These are phyloP conservation scores for Cercospora janseana DNA, from an alignment of 2,329 filamentous ascomycete species.

Conservation along the genomic window DNA sequence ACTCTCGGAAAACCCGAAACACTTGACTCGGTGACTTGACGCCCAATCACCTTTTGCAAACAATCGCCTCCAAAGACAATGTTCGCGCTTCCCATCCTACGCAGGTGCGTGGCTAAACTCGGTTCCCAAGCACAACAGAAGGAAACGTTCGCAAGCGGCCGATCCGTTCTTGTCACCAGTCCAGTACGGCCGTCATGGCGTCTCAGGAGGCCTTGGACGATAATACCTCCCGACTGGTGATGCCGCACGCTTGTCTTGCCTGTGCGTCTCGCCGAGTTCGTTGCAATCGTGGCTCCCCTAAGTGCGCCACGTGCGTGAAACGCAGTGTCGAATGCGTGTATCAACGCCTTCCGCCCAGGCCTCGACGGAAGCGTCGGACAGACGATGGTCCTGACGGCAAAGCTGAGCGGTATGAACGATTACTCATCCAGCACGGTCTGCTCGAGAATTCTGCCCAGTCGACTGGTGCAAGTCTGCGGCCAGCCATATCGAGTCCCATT, in stretches of 20 bases:
- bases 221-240: background rate
- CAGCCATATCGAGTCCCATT: background rate
- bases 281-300: background rate
- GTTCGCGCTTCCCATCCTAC: no score
- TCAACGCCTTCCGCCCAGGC: conserved; percentile 36
- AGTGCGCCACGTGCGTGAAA: conserved; percentile 6
- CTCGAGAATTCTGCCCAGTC: conserved; percentile 16
- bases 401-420: conserved; percentile 40
- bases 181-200: background rate
- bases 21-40: no score
- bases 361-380: conserved; percentile 37
- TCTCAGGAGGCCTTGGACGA: background rate
- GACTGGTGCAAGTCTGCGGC: background rate
- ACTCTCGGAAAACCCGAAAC: no score
- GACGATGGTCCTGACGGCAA: conserved; percentile 31
- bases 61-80: no score
- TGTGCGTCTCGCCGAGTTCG: background rate
- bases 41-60: no score
- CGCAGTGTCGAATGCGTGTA: conserved; percentile 40
- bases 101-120: no score
- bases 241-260: background rate
- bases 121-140: no score
- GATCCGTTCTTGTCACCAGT: no score
- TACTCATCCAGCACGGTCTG: conserved; percentile 38
- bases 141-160: no score